A percentile compares a stretch with the other conserved stretches of the same genome.
phyloP scores from a whole-genome alignment of 2,329 filamentous ascomycete species.

The Rhynchosporium secalis region DNA sequence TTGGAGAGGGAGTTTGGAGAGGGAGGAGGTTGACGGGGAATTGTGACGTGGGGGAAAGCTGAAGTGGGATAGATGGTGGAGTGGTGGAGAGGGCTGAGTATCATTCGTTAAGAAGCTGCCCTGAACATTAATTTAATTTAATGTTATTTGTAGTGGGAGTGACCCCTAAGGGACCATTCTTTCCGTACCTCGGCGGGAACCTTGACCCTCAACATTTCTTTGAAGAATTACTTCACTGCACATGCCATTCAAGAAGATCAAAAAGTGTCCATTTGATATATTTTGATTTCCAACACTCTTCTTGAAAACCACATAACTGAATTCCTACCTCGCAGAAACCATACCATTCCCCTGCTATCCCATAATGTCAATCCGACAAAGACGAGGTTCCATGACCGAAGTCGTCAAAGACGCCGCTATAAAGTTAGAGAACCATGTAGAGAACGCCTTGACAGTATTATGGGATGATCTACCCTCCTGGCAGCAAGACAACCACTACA shows the following conservation, averaged over 20 bases:
- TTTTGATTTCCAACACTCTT: neutral
- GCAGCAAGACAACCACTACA: constrained; percentile 68
- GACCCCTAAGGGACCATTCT: no score
- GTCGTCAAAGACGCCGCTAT: constrained; percentile 30
- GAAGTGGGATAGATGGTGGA: no score
- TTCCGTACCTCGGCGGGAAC: constrained; percentile 5
- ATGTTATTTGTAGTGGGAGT: no score
- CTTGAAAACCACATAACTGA: neutral
- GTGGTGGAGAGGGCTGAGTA: no score
- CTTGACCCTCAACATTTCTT: constrained; percentile 19
- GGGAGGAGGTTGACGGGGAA: neutral
- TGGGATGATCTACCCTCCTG: constrained; percentile 54
- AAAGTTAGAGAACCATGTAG: constrained; percentile 38
- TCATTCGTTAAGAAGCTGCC: no score
- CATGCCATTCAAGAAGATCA: neutral
- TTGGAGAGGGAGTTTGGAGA: constrained; percentile 5
- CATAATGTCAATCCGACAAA: constrained; percentile 35
- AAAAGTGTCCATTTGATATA: no score
- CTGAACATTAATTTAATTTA: no score
- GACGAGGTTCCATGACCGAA: constrained; percentile 32
- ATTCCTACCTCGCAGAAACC: neutral
- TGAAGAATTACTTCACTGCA: neutral
- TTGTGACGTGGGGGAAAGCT: neutral
- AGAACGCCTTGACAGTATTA: constrained; percentile 45
- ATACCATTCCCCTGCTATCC: neutral